These are phyloP conservation scores for Paecilomyces niveus DNA, from an alignment of 2,329 filamentous ascomycete genomes.

Conservation along the genomic window DNA sequence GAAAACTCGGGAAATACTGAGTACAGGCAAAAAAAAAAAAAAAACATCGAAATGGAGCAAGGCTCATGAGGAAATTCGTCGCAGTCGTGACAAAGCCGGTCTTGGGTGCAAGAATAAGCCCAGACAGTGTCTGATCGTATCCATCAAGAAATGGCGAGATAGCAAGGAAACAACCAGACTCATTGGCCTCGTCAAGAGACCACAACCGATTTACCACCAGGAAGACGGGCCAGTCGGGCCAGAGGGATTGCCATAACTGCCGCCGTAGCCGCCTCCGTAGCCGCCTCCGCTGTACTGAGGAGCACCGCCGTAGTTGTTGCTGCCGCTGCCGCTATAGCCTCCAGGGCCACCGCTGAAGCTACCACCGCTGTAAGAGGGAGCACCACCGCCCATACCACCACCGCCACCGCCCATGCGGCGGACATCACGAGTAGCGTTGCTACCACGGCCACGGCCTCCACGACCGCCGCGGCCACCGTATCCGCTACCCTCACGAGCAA, in stretches of 20 bases:
- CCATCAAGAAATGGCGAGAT: slow-evolving; percentile 26
- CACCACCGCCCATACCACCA: slow-evolving; percentile 26
- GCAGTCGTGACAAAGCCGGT: slow-evolving; percentile 41
- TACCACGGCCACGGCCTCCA: slow-evolving; percentile 61
- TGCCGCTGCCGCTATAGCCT: slow-evolving; percentile 22
- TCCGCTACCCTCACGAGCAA: slow-evolving; percentile 83
- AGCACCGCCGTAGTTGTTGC: slow-evolving; percentile 14
- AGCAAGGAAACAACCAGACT: slow-evolving; percentile 30
- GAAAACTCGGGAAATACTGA: too few relatives aligned
- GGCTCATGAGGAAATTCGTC: too few relatives aligned
- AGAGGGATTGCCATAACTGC: slow-evolving; percentile 43
- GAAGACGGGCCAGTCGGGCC: slow-evolving; percentile 44
- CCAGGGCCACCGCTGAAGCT: slow-evolving; percentile 18
- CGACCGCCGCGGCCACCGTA: slow-evolving; percentile 70
- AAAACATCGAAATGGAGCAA: too few relatives aligned
- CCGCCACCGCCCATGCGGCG: slow-evolving; percentile 58
- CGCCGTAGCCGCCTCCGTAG: slow-evolving; percentile 25
- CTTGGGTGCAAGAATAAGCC: slow-evolving; percentile 23
- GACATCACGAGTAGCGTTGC: slow-evolving; percentile 73
- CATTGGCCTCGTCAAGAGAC: slow-evolving; percentile 33
- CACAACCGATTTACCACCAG: slow-evolving; percentile 43
- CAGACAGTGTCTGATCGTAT: slow-evolving; percentile 34
- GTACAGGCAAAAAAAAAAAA: too few relatives aligned
- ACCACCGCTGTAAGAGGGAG: slow-evolving; percentile 24
- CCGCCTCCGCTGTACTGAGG: slow-evolving; percentile 20